Evolutionary conservation across 805 yeast genomes (phyloP).

Genomic region (Sugiyamaella mastotermitis): DNA sequence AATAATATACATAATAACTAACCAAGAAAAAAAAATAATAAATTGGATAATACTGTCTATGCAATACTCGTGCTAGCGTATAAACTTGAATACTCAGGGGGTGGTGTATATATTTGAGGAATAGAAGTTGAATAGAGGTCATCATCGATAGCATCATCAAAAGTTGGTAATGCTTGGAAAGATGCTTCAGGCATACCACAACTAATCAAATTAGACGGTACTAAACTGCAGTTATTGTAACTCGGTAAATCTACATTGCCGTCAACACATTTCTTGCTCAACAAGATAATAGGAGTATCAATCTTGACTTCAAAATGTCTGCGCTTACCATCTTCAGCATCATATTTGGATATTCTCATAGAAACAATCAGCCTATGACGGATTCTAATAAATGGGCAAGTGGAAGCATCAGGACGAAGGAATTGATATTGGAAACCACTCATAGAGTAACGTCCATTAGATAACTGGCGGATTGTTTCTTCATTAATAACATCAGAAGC

Average conservation of each 20-base stretch:
- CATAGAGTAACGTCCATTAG: constrained; percentile 1
- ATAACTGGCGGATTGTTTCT: not conserved
- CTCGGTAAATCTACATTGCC: constrained; percentile 28
- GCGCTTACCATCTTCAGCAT: constrained; percentile 46
- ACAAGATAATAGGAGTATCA: constrained; percentile 86
- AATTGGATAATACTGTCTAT: no score
- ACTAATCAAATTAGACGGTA: not conserved
- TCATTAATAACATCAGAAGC: constrained; percentile 5
- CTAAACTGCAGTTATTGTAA: constrained; percentile 16
- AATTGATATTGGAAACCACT: constrained; percentile 4
- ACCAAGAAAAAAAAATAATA: no score
- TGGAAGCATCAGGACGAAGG: constrained; percentile 71
- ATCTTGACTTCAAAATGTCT: constrained; percentile 92
- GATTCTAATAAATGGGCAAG: constrained; percentile 69
- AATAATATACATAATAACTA: no score
- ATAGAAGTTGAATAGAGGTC: constrained; percentile 4
- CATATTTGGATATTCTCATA: constrained; percentile 61
- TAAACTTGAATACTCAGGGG: constrained; percentile 18
- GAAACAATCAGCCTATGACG: constrained; percentile 95
- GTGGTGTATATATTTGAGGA: constrained; percentile 7
- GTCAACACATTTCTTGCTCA: constrained; percentile 31
- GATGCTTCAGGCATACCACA: not conserved
- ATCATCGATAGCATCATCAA: constrained; percentile 13
- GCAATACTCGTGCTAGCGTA: no score
- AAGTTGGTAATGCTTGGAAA: constrained; percentile 7